Base-by-base conservation (phyloP, 179 eudicot species). In the Heliamphora pulchella region DNA sequence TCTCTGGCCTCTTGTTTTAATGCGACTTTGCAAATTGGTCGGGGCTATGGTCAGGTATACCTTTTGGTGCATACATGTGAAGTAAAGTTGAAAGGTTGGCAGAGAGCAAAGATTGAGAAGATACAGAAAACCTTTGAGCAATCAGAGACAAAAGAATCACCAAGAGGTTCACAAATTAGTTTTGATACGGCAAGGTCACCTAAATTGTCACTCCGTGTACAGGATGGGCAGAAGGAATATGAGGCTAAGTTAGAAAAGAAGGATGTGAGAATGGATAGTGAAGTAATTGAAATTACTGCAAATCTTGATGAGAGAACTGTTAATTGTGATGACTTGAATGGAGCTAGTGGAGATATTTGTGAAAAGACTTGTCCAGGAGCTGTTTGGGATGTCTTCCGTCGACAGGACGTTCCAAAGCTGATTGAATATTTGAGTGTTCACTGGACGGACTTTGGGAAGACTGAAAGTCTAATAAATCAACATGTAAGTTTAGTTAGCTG, bases 321-420 rank as follows among this genome's bases (percentile, higher is more conserved):
- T 67, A 82, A 77, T 81, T 84, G 83, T 83, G 89, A 84, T 68
- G 85, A 84, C 80, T 86, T 85, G 86, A 84, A 83, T 51, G 57
- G n/a, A 61, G 80, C 80, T 48, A 58, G 68, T 58, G 88, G 79
- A 65, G 80, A 83, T 8, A 51, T 69, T 20, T 81, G 70, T 41
- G 83, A 81, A 77, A 80, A 79, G 64, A 71, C 81, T 82, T 44
- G 68, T 80, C 88, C 90, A 64, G 99, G 97, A 81, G 93, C 93
- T 70, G 76, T 83, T 74, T 96, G 99, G 99, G 98, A 96, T 84
- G 91, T 96, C 81, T 96, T 96, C 79, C 94, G 92, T 22, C 89
- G 92, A 64, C 86, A 91, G 85, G 99, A 96, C 86, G 88, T 87
- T 82, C 89, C 96, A 74, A 94, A 90, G 86, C 80, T 96, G 75